phyloP scores from a whole-genome alignment of 805 yeast genomes.

The Ogataea nitratoaversa region DNA sequence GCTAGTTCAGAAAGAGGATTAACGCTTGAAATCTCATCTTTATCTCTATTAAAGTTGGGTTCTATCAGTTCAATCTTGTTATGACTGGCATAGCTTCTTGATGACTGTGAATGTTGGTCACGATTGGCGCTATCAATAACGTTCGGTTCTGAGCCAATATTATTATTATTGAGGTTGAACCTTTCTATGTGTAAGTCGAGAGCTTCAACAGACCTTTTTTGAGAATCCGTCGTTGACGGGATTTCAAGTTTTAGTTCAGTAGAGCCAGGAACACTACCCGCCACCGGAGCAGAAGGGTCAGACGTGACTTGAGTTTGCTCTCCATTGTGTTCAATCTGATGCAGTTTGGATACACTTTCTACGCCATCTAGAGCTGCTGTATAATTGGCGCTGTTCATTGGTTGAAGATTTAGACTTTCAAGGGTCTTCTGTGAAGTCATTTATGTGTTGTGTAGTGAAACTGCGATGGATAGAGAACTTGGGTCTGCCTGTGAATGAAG shows the following conservation, averaged over 20 bases:
- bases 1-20: not conserved
- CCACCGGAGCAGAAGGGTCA: slow-evolving; percentile 17
- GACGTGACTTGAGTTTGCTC: slow-evolving; percentile 1
- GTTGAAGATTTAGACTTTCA: slow-evolving; percentile 26
- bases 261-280: not conserved
- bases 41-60: not conserved
- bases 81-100: too few relatives aligned
- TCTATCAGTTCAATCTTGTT: not conserved
- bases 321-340: not conserved
- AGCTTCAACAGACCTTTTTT: slow-evolving; percentile 1
- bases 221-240: not conserved
- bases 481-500: too few relatives aligned
- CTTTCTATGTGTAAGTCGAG: slow-evolving; percentile 4
- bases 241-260: slow-evolving; percentile 1
- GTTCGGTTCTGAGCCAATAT: not conserved
- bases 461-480: too few relatives aligned
- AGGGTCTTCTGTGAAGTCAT: slow-evolving; percentile 22
- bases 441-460: too few relatives aligned
- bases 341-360: slow-evolving; percentile 3
- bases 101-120: too few relatives aligned
- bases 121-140: too few relatives aligned
- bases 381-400: slow-evolving; percentile 30
- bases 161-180: slow-evolving; percentile 1
- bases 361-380: slow-evolving; percentile 31
- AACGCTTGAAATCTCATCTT: not conserved